Percentiles rank a stretch among this genome's conserved stretches.
phyloP scores from a whole-genome alignment of 2,329 filamentous ascomycete species.

The Curvularia lunata region DNA sequence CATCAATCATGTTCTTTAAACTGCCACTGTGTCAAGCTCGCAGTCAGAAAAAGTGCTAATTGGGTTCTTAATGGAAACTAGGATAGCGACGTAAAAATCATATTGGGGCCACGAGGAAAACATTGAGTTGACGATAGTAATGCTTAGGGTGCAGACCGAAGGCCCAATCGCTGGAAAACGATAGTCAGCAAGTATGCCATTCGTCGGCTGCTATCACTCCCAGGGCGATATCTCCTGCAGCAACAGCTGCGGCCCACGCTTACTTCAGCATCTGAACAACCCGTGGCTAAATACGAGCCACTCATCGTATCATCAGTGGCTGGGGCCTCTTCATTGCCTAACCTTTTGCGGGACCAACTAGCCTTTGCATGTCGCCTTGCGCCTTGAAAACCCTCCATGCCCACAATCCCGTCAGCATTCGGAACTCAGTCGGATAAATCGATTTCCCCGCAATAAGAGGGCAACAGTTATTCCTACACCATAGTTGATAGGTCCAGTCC shows the following conservation, averaged over 20 bases:
- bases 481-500: slow-evolving; percentile 37
- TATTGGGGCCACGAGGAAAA: slow-evolving; percentile 47
- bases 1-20: slow-evolving; percentile 47
- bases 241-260: slow-evolving; percentile 39
- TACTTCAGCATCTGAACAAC: not conserved
- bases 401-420: slow-evolving; percentile 34
- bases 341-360: slow-evolving; percentile 36
- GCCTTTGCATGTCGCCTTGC: slow-evolving; percentile 7
- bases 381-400: slow-evolving; percentile 35
- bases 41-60: slow-evolving; percentile 57
- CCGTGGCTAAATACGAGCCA: not conserved
- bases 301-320: slow-evolving; percentile 37
- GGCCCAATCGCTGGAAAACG: slow-evolving; percentile 46
- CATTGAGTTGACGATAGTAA: slow-evolving; percentile 32
- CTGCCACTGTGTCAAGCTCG: slow-evolving; percentile 49
- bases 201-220: slow-evolving; percentile 49
- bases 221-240: slow-evolving; percentile 46
- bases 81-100: slow-evolving; percentile 45
- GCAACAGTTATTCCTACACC: slow-evolving; percentile 46
- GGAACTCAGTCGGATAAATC: slow-evolving; percentile 33
- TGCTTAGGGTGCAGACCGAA: slow-evolving; percentile 49
- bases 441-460: slow-evolving; percentile 47
- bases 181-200: slow-evolving; percentile 29
- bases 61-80: slow-evolving; percentile 48
- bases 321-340: slow-evolving; percentile 37